Evolutionary conservation across 2,329 filamentous ascomycete species (phyloP).

Genomic region (Zasmidium angulare): DNA sequence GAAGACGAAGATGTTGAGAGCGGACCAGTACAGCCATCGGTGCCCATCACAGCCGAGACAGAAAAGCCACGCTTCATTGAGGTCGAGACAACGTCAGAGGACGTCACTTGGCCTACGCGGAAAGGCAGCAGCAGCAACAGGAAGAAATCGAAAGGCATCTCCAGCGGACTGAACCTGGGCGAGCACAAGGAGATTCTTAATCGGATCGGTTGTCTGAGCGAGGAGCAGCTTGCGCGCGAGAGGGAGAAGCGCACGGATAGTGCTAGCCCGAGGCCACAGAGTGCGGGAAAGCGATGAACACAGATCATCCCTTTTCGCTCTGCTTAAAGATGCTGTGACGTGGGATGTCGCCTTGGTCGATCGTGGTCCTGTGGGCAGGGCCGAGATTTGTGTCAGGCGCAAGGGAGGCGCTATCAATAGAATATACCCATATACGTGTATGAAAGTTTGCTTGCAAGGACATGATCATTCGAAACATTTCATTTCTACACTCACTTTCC

Average conservation of each 20-base stretch:
- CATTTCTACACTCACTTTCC: neutral
- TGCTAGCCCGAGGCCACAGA: conserved; percentile 21
- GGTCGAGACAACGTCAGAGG: conserved; percentile 73
- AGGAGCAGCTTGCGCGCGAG: conserved; percentile 36
- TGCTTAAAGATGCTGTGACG: neutral
- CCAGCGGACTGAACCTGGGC: conserved; percentile 52
- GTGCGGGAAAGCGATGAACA: conserved; percentile 6
- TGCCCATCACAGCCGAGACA: conserved; percentile 11
- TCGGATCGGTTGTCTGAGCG: conserved; percentile 67
- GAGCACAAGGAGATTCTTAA: conserved; percentile 79
- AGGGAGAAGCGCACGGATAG: conserved; percentile 32
- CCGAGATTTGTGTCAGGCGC: no score
- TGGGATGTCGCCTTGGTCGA: no score
- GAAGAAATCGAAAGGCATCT: conserved; percentile 58
- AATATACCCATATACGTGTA: neutral
- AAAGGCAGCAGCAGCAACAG: conserved; percentile 30
- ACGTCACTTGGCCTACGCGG: conserved; percentile 41
- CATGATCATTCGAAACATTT: no score
- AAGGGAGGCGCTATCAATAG: neutral
- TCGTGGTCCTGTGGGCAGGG: no score
- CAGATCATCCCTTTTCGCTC: no score
- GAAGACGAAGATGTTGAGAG: conserved; percentile 54
- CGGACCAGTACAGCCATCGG: conserved; percentile 21
- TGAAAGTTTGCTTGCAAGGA: neutral
- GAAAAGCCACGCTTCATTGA: conserved; percentile 47